A percentile compares a stretch with the other conserved stretches of the same genome.
Conservation (phyloP, 495 filamentous ascomycete species). For the Xylaria longipes region DNA sequence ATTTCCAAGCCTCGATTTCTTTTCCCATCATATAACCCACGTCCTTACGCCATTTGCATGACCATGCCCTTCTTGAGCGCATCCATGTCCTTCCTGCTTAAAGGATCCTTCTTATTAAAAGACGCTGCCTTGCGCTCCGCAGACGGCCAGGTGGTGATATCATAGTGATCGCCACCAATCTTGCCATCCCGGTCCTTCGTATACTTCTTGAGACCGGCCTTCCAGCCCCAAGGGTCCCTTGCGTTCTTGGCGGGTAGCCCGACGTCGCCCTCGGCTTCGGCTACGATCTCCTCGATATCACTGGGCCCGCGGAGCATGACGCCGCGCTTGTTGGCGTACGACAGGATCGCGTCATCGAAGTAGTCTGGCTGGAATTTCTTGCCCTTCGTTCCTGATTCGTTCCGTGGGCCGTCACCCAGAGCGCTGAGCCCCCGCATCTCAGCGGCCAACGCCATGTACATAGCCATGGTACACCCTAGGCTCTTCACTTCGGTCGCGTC, state of each 20-base stretch:
- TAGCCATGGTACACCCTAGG: constrained; percentile 45
- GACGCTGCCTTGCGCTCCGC: constrained; percentile 36
- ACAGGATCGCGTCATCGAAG: constrained; percentile 36
- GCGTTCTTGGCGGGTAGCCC: constrained; percentile 35
- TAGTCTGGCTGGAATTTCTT: constrained; percentile 30
- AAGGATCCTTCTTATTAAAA: constrained; percentile 40
- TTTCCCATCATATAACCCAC: background rate
- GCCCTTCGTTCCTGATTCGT: background rate
- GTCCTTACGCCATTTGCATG: constrained; percentile 24
- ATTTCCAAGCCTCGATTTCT: background rate
- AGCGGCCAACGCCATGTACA: constrained; percentile 34
- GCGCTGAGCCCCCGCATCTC: constrained; percentile 5
- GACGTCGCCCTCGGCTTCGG: constrained; percentile 27
- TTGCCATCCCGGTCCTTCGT: background rate
- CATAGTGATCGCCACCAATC: constrained; percentile 46
- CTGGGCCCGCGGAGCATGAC: constrained; percentile 38
- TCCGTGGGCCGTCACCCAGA: background rate
- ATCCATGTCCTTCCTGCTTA: constrained; percentile 37
- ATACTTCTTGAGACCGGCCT: constrained; percentile 29
- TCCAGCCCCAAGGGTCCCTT: constrained; percentile 37
- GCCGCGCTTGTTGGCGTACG: constrained; percentile 38
- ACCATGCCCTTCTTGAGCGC: constrained; percentile 42
- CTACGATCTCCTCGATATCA: constrained; percentile 35
- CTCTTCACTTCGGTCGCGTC: constrained; percentile 39
- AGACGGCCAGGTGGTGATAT: constrained; percentile 44